A percentile compares a stretch with the other conserved stretches of the same genome.
These are phyloP conservation scores for Clonostachys solani DNA, from an alignment of 2,329 filamentous ascomycete genomes.

Conservation along the genomic window DNA sequence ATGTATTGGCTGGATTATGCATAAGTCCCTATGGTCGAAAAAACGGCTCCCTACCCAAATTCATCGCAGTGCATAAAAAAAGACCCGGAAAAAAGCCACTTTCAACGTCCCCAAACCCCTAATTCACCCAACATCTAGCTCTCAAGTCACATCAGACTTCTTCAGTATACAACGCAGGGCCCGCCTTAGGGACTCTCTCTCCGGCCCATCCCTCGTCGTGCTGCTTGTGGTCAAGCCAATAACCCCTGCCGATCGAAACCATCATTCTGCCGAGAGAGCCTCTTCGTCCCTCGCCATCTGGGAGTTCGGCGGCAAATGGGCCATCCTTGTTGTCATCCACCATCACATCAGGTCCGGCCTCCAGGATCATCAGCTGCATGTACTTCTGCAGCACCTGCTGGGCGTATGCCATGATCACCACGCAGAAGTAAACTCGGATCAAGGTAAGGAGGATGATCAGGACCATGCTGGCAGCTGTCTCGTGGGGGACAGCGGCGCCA, in stretches of 20 bases:
- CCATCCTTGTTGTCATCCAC: conserved; percentile 39
- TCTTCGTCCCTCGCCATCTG: conserved; percentile 75
- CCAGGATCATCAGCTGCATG: conserved; percentile 40
- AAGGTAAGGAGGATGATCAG: conserved; percentile 71
- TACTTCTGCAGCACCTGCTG: conserved; percentile 71
- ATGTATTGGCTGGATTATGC: too few relatives aligned
- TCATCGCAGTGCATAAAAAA: too few relatives aligned
- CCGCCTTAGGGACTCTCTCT: too few relatives aligned
- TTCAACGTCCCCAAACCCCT: too few relatives aligned
- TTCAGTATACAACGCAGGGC: too few relatives aligned
- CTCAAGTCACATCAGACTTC: too few relatives aligned
- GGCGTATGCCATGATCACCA: conserved; percentile 81
- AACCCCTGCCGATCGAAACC: conserved; percentile 68
- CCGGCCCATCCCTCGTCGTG: background rate
- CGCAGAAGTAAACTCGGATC: conserved; percentile 75
- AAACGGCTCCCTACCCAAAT: too few relatives aligned
- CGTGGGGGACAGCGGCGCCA: conserved; percentile 41
- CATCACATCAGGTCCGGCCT: conserved; percentile 35
- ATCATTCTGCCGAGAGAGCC: conserved; percentile 76
- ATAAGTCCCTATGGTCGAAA: too few relatives aligned
- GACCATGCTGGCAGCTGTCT: conserved; percentile 69
- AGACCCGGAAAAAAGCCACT: too few relatives aligned
- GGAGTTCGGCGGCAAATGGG: conserved; percentile 64
- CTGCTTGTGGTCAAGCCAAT: conserved; percentile 68
- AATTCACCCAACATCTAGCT: too few relatives aligned